Conservation (phyloP, 768 basidiomycete genomes). For the Saitozyma podzolica region DNA sequence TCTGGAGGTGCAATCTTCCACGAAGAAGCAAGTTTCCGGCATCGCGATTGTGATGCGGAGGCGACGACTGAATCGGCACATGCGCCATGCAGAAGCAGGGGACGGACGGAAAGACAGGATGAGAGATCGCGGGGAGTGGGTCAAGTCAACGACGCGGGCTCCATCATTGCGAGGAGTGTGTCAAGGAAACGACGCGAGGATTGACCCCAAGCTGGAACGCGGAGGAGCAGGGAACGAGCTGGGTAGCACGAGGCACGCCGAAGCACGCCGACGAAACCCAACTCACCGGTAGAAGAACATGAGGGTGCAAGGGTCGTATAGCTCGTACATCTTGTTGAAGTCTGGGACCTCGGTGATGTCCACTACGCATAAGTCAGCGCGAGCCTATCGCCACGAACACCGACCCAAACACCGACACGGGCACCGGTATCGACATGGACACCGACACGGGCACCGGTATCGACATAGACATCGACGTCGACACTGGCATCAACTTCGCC, state of each 20-base stretch:
- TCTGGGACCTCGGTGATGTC: conserved; percentile 98
- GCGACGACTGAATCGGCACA: not conserved
- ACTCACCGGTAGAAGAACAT: conserved; percentile 97
- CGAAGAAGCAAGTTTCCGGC: not conserved
- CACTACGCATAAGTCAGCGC: conserved; percentile 49
- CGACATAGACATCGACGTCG: conserved; percentile 1
- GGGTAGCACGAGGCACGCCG: too few species aligned
- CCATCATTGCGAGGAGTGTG: too few species aligned
- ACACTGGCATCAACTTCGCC: too few species aligned
- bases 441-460: too few species aligned
- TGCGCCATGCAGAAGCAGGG: too few species aligned
- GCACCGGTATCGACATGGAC: too few species aligned
- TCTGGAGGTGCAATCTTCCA: not conserved
- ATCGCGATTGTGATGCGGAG: not conserved
- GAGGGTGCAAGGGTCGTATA: conserved; percentile 92
- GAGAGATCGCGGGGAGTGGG: too few species aligned
- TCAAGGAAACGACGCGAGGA: too few species aligned
- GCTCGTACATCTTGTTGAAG: conserved; percentile 99
- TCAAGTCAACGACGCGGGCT: too few species aligned
- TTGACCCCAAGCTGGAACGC: too few species aligned
- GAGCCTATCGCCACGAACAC: not conserved
- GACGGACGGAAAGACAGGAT: too few species aligned
- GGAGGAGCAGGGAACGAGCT: too few species aligned
- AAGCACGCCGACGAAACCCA: not conserved
- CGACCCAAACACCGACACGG: not conserved